Percentiles rank a stretch among this genome's conserved stretches.
These are phyloP conservation scores for Spergularia bocconei DNA, from an alignment of 148 eudicot species.

Conservation along the genomic window DNA sequence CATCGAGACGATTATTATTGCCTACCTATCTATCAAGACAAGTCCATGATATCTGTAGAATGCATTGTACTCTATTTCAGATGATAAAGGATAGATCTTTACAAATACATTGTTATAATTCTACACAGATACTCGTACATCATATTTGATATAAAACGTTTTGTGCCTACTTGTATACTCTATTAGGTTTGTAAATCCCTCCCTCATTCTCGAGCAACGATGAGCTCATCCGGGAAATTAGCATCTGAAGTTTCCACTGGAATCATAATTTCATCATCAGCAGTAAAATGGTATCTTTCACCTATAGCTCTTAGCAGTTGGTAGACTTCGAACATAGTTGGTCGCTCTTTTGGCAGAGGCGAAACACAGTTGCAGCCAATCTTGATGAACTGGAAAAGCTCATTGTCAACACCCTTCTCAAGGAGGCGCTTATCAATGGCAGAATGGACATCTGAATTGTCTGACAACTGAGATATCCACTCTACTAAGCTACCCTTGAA, in stretches of 20 bases:
- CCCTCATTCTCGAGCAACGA: slow-evolving; percentile 41
- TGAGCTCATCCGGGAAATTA: slow-evolving; percentile 41
- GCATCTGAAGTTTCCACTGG: slow-evolving; percentile 31
- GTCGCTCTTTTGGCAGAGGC: slow-evolving; percentile 38
- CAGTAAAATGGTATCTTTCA: slow-evolving; percentile 42
- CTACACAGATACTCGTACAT: too few relatives aligned
- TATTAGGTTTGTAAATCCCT: slow-evolving; percentile 5
- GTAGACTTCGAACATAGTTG: slow-evolving; percentile 54
- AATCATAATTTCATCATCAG: slow-evolving; percentile 42
- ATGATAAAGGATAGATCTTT: too few relatives aligned
- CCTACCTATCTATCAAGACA: too few relatives aligned
- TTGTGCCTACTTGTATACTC: too few relatives aligned
- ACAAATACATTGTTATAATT: background rate
- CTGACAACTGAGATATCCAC: slow-evolving; percentile 33
- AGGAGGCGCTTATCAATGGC: slow-evolving; percentile 36
- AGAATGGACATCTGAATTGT: slow-evolving; percentile 23
- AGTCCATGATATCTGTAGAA: too few relatives aligned
- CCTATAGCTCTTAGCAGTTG: slow-evolving; percentile 49
- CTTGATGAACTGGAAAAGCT: slow-evolving; percentile 38
- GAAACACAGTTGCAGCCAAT: slow-evolving; percentile 45
- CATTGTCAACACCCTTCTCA: slow-evolving; percentile 35
- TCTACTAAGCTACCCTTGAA: slow-evolving; percentile 55
- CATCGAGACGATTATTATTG: too few relatives aligned
- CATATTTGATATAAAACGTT: too few relatives aligned
- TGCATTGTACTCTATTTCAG: too few relatives aligned